phyloP scores from a whole-genome alignment of 2,329 filamentous ascomycete genomes.

The Fusarium abutilonis region DNA sequence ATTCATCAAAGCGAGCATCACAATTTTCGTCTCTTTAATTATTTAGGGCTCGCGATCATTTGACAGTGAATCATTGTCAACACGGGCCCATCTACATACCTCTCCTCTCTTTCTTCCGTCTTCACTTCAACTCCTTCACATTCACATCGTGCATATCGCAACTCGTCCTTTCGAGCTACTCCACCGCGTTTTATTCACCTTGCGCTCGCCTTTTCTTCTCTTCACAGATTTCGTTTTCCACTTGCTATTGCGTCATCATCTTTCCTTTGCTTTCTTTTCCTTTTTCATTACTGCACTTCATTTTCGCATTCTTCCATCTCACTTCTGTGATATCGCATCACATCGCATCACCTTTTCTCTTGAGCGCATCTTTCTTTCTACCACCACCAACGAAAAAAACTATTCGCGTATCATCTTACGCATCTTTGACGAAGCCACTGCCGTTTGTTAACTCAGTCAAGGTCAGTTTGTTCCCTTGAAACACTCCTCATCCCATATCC shows the following conservation, averaged over 20 bases:
- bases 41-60: background rate
- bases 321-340: background rate
- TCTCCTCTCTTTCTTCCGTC: constrained; percentile 10
- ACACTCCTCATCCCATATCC: background rate
- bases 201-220: constrained; percentile 1
- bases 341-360: background rate
- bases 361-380: background rate
- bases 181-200: constrained; percentile 6
- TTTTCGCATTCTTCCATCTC: background rate
- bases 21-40: background rate
- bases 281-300: background rate
- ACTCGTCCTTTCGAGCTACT: background rate
- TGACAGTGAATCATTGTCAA: constrained; percentile 24
- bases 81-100: background rate
- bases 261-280: background rate
- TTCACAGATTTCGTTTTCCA: background rate
- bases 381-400: background rate
- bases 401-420: background rate
- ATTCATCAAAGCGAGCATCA: constrained; percentile 3
- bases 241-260: background rate
- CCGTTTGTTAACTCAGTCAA: background rate
- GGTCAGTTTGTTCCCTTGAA: constrained; percentile 11
- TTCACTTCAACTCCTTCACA: constrained; percentile 11
- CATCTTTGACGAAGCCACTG: background rate
- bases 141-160: constrained; percentile 8